Conservation (phyloP, 768 basidiomycete species). For the Termitomyces titanicus region DNA sequence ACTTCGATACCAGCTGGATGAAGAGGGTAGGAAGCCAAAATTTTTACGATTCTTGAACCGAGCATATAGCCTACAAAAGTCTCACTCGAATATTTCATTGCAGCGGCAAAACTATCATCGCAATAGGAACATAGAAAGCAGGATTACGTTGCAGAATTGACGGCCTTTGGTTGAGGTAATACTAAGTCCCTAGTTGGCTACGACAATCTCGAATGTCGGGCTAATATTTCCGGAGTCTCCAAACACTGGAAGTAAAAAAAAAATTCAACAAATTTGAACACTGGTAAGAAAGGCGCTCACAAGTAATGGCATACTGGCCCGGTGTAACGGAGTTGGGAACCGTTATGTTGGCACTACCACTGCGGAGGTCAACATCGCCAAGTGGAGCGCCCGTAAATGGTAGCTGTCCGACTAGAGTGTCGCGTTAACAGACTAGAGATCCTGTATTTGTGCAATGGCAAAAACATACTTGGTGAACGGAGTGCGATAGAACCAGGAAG, state of each 20-base stretch:
- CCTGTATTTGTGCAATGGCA: neutral
- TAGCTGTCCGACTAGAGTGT: neutral
- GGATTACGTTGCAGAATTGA: too few relatives aligned
- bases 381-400: slow-evolving; percentile 12
- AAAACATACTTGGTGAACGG: slow-evolving; percentile 24
- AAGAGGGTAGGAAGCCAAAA: too few relatives aligned
- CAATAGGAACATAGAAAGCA: too few relatives aligned
- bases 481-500: slow-evolving; percentile 31
- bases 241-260: slow-evolving; percentile 31
- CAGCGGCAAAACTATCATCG: too few relatives aligned
- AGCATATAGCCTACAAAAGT: too few relatives aligned
- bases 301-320: neutral
- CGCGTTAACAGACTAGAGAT: neutral
- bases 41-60: too few relatives aligned
- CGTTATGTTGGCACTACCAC: slow-evolving; percentile 29
- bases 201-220: slow-evolving; percentile 31
- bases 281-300: neutral
- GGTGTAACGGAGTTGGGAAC: slow-evolving; percentile 21
- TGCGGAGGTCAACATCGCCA: slow-evolving; percentile 29
- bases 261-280: neutral
- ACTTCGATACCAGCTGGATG: too few relatives aligned
- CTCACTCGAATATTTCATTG: too few relatives aligned
- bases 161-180: too few relatives aligned
- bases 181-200: neutral
- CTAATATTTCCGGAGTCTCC: slow-evolving; percentile 47